A percentile compares a stretch with the other conserved stretches of the same genome.
phyloP scores from a whole-genome alignment of 768 basidiomycete species.

The Neoboletus magnificus region DNA sequence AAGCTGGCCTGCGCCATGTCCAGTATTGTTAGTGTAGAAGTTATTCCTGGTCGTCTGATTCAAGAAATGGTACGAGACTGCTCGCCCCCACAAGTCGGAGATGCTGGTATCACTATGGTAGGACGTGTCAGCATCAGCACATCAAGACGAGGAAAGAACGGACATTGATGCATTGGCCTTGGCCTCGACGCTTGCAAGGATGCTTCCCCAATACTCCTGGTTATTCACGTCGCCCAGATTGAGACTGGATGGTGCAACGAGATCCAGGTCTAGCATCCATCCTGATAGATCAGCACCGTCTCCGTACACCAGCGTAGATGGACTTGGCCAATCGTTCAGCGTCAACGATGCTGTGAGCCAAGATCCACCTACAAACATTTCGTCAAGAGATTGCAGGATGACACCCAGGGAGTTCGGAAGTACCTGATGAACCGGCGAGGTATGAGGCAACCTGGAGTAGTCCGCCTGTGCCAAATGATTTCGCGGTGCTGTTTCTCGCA shows the following conservation, averaged over 20 bases:
- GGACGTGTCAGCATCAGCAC: neutral
- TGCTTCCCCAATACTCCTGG: slow-evolving; percentile 50
- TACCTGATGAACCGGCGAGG: slow-evolving; percentile 63
- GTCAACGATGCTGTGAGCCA: slow-evolving; percentile 64
- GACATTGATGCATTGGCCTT: slow-evolving; percentile 55
- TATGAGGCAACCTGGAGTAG: slow-evolving; percentile 71
- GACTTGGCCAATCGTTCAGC: slow-evolving; percentile 60
- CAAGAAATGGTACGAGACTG: slow-evolving; percentile 71
- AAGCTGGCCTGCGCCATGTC: slow-evolving; percentile 71
- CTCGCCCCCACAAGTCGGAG: slow-evolving; percentile 60
- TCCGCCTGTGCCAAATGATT: slow-evolving; percentile 59
- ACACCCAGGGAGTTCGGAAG: slow-evolving; percentile 2
- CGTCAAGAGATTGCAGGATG: neutral
- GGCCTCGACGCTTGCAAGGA: slow-evolving; percentile 52
- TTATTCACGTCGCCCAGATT: slow-evolving; percentile 45
- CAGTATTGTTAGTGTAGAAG: slow-evolving; percentile 55
- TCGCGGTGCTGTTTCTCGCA: slow-evolving; percentile 56
- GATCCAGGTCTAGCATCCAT: slow-evolving; percentile 55
- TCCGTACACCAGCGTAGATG: slow-evolving; percentile 59
- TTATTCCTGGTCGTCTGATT: slow-evolving; percentile 58
- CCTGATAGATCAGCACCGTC: slow-evolving; percentile 43
- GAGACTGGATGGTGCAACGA: slow-evolving; percentile 53
- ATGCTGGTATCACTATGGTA: slow-evolving; percentile 55
- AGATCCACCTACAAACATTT: slow-evolving; percentile 48
- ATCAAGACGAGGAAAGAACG: slow-evolving; percentile 19